Percentiles rank a stretch among this genome's conserved stretches.
phyloP scores from a whole-genome alignment of 768 basidiomycete genomes.

The Pulveroboletus ravenelii region DNA sequence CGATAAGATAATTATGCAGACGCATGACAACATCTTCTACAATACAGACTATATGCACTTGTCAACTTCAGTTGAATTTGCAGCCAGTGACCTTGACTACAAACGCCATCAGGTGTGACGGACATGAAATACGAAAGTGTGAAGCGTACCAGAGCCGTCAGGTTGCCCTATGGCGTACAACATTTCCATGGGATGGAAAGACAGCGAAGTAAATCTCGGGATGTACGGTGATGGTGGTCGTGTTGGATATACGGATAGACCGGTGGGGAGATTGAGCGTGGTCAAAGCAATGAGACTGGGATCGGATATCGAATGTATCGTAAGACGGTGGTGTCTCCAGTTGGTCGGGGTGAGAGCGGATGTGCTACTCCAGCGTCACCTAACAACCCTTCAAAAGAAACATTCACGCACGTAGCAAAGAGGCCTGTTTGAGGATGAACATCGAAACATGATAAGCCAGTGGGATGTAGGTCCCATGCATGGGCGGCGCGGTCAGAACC shows the following conservation, averaged over 20 bases:
- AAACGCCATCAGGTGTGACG: slow-evolving; percentile 1
- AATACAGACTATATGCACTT: not conserved
- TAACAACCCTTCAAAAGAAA: not conserved
- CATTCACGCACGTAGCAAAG: slow-evolving; percentile 69
- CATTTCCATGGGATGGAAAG: slow-evolving; percentile 88
- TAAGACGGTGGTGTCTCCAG: slow-evolving; percentile 63
- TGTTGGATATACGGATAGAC: slow-evolving; percentile 51
- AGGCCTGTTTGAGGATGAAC: slow-evolving; percentile 80
- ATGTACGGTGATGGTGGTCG: slow-evolving; percentile 57
- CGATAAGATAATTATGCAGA: slow-evolving; percentile 10
- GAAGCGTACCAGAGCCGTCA: slow-evolving; percentile 54
- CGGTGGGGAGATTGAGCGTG: slow-evolving; percentile 47
- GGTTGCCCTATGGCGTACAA: slow-evolving; percentile 68
- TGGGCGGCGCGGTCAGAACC: slow-evolving; percentile 52
- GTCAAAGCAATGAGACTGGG: slow-evolving; percentile 32
- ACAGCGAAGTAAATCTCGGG: slow-evolving; percentile 57
- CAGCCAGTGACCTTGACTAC: slow-evolving; percentile 57
- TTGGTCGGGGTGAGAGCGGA: slow-evolving; percentile 56
- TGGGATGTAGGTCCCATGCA: slow-evolving; percentile 59
- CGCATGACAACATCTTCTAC: not conserved
- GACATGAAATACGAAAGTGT: not conserved
- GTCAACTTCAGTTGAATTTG: slow-evolving; percentile 37
- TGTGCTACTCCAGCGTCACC: slow-evolving; percentile 35
- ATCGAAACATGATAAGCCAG: slow-evolving; percentile 81
- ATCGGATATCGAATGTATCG: slow-evolving; percentile 52